Evolutionary conservation across 140 eudicot genomes (phyloP).

Genomic region (Bidens hawaiensis): DNA sequence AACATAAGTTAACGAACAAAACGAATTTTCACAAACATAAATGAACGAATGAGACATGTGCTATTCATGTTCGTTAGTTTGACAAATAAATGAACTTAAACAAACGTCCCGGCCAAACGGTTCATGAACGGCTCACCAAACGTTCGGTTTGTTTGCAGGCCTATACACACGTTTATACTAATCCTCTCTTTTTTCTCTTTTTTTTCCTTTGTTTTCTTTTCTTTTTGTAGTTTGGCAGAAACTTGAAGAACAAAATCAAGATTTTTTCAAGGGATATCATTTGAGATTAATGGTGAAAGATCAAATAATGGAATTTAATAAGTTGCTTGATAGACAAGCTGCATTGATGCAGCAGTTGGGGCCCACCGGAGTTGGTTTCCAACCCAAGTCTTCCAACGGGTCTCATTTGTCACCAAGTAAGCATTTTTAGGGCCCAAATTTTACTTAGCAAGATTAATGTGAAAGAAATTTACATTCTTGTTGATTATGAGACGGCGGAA

Average conservation of each 20-base stretch:
- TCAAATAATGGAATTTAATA: constrained; percentile 79
- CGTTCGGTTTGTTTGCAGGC: no score
- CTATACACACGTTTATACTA: no score
- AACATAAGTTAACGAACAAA: no score
- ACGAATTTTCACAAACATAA: no score
- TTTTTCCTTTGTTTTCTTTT: no score
- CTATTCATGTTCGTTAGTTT: no score
- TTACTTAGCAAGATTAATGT: neutral
- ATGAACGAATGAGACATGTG: no score
- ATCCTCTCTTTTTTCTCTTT: no score
- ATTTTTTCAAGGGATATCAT: constrained; percentile 76
- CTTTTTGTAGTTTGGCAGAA: constrained; percentile 66
- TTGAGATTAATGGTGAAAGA: constrained; percentile 67
- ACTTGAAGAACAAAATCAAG: constrained; percentile 83
- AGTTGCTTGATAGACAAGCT: constrained; percentile 65
- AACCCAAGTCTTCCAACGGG: constrained; percentile 57
- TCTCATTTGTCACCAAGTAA: constrained; percentile 69
- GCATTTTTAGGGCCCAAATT: constrained; percentile 5
- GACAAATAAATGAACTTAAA: no score
- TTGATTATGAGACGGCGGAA: neutral
- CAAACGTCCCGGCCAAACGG: no score
- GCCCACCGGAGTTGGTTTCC: constrained; percentile 38
- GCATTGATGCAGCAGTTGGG: constrained; percentile 61
- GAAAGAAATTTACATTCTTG: neutral
- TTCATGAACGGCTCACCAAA: no score